Evolutionary conservation across 2,329 filamentous ascomycete species (phyloP), one percentile per base, ranked within the genome.

Genomic region (Emmonsia crescens): DNA sequence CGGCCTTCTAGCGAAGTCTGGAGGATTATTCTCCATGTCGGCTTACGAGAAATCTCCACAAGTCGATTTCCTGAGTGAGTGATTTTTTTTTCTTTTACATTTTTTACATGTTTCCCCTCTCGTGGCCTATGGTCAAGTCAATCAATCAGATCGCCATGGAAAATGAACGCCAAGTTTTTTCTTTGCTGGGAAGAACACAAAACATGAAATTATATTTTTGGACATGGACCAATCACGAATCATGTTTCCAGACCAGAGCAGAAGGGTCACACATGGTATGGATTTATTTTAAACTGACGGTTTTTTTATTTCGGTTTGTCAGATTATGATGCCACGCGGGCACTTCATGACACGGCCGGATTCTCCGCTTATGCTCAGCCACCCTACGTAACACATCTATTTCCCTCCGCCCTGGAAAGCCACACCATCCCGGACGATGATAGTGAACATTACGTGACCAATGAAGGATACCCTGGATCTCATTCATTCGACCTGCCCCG

Each of bases 1-100:
- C 73, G 79, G 79, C 78, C 77, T 79, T 65, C 74, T 78, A 76
- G 79, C 78, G 76, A 81, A 79, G 74, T 77, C 78, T 75, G 80
- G 84, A 80, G 77, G 84, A 78, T 77, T 85, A 70, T 78, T 89
- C 77, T 85, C 88, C 77, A 92, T 92, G 88, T 88, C 89, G 75
- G 87, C 87, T 77, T 92, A 91, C 81, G 81, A 82, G 72, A 96
- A 95, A 78, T 77, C 85, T 63, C 85, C 88, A 75, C 81, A 86
- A 76, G 82, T 87, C 75, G 88, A 87, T 75, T 83, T 92, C 79
- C 88, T 93, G 77, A 89, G 91, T 95, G 80, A 79, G 90, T 86
- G 63, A 64, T 64, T 55, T 0, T 52, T 60, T 59, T 31, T 8
- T 21, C 40, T 44, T 42, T 27, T 40, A 21, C 36, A 56, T 33